phyloP scores from a whole-genome alignment of 192 early-diverging fungal species.

The Coemansia sp. region DNA sequence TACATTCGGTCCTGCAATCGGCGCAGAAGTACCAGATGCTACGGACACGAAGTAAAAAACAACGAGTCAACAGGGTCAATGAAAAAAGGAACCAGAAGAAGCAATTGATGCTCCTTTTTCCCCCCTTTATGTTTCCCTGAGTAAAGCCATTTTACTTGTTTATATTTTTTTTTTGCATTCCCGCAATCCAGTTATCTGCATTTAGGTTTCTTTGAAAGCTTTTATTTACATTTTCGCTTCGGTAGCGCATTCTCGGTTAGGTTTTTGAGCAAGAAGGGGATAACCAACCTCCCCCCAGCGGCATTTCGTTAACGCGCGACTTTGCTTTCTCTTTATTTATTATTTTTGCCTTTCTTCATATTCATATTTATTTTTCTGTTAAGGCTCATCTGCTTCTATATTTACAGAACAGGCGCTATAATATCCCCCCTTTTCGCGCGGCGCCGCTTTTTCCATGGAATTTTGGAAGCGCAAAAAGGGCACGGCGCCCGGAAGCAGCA shows the following conservation, averaged over 20 bases:
- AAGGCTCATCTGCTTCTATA: background rate
- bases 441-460: constrained; percentile 24
- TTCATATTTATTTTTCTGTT: background rate
- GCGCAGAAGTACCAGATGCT: too few species aligned
- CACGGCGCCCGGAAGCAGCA: constrained; percentile 16
- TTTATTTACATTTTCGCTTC: too few species aligned
- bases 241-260: background rate
- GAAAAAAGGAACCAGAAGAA: too few species aligned
- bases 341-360: background rate
- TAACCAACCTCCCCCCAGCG: background rate
- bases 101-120: too few species aligned
- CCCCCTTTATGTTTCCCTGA: too few species aligned
- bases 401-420: background rate
- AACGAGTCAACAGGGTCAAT: too few species aligned
- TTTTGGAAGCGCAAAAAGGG: constrained; percentile 56
- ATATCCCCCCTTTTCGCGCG: background rate
- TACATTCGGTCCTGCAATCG: too few species aligned
- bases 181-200: background rate
- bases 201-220: too few species aligned
- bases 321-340: background rate
- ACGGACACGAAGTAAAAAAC: too few species aligned
- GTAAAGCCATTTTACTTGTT: too few species aligned
- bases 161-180: constrained; percentile 1
- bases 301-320: too few species aligned
- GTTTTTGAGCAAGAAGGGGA: background rate